Base-by-base conservation (phyloP, 2,329 filamentous ascomycete genomes). In the Trichoderma sp. region DNA sequence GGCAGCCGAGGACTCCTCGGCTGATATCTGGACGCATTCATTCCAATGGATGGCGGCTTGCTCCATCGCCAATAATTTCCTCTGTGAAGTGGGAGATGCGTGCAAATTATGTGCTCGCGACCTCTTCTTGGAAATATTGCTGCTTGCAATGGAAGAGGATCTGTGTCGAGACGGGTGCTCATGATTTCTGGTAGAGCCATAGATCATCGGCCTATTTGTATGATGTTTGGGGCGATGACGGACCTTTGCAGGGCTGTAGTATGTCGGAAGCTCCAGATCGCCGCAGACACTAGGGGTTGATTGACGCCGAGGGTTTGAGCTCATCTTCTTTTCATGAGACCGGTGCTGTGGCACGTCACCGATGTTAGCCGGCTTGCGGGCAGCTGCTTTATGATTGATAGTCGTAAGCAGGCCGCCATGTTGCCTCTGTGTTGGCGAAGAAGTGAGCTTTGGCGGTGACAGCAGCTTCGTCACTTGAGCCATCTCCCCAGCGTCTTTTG, bases 71-170 rank as follows among this genome's bases (percentile, higher is more conserved):
- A 68, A 54, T 47, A 68, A 71, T 41, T 74, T 76, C n/a, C 72
- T 71, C 14, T 73, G 67, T 7, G 69, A 60, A 12, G 72, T 69
- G 19, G 51, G 9, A 10, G n/a, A 7, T 15, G 14, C n/a, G 7
- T 5, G 12, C 10, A 17, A 3, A 44, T 55, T 24, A 4, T 62
- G 60, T 21, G 71, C 73, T 21, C 63, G 62, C 26, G 69, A 69
- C 57, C 74, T 67, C 61, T 75, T 78, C 43, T 64, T 72, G 4
- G 75, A 77, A 7, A 76, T 73, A 34, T 77, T 78, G 65, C 75
- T 78, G 63, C 75, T 78, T 7, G 71, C 67, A 30, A 71, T 68
- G 3, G 76, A 76, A 19, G 67, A 58, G 9, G 74, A 71, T 10
- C 73, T 71, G 9, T 65, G 66, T 14, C 61, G 55, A 3, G 56